Evolutionary conservation across 1,284 basidiomycete species (phyloP).

Genomic region (Ceratobasidium sp.): DNA sequence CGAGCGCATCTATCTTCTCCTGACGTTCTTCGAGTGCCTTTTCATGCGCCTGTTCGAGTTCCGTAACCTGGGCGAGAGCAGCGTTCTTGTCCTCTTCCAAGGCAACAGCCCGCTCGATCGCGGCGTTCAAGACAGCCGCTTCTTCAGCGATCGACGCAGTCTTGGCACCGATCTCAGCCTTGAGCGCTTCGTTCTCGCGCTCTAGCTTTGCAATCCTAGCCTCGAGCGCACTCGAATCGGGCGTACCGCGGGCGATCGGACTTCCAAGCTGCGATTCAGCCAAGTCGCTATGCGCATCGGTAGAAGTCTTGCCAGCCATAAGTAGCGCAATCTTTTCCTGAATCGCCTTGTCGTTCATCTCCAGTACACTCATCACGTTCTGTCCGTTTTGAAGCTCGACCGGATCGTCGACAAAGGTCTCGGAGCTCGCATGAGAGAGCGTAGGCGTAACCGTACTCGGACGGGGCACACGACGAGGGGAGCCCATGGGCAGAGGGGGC

Average conservation of each 20-base stretch:
- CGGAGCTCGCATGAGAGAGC: constrained; percentile 50
- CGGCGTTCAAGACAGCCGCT: constrained; percentile 48
- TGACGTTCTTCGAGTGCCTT: constrained; percentile 68
- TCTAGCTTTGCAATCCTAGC: constrained; percentile 54
- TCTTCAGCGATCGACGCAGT: constrained; percentile 48
- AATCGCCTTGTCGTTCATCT: constrained; percentile 62
- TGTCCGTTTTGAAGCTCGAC: constrained; percentile 51
- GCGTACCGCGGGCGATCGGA: constrained; percentile 22
- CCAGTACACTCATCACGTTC: constrained; percentile 56
- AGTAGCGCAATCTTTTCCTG: constrained; percentile 68
- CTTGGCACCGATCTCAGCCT: constrained; percentile 51
- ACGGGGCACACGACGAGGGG: constrained; percentile 45
- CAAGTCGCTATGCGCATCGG: constrained; percentile 52
- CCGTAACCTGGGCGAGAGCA: constrained; percentile 60
- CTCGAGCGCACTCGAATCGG: constrained; percentile 31
- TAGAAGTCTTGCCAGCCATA: constrained; percentile 56
- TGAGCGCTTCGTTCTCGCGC: constrained; percentile 56
- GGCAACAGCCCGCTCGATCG: constrained; percentile 44
- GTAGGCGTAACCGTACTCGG: constrained; percentile 52
- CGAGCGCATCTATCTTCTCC: constrained; percentile 61
- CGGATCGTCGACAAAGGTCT: constrained; percentile 47
- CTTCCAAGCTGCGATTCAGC: background rate
- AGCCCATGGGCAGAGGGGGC: constrained; percentile 69
- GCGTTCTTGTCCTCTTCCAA: constrained; percentile 67
- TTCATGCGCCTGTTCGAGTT: constrained; percentile 66